Percentiles rank a stretch among this genome's conserved stretches.
These are phyloP conservation scores for Candida boleticola DNA, from an alignment of 805 yeast species.

Conservation along the genomic window DNA sequence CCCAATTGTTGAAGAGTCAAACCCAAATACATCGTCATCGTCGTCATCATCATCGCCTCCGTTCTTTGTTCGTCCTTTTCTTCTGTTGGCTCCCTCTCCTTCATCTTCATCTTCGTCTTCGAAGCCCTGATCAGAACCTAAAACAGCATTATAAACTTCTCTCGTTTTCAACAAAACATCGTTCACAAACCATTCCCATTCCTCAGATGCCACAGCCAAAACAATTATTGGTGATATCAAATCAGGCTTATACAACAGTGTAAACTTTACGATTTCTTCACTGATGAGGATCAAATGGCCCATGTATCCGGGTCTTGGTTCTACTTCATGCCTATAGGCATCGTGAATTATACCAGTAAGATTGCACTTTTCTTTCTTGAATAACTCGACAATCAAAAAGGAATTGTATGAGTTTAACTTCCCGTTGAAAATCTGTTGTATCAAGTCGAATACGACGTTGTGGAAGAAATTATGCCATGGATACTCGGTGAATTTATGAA, in stretches of 20 bases:
- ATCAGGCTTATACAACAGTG: conserved; percentile 58
- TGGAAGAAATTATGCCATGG: conserved; percentile 98
- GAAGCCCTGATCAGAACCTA: conserved; percentile 43
- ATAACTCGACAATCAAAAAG: conserved; percentile 35
- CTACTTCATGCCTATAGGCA: conserved; percentile 24
- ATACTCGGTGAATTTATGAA: conserved; percentile 72
- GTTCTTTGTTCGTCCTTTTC: conserved; percentile 3
- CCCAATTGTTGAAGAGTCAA: conserved; percentile 37
- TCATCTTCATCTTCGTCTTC: conserved; percentile 36
- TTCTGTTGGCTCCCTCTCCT: conserved; percentile 17
- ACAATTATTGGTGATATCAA: conserved; percentile 53
- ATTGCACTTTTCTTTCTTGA: conserved; percentile 17
- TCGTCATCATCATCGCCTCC: background rate
- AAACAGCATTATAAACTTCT: conserved; percentile 54
- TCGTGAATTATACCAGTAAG: conserved; percentile 27
- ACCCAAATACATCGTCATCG: conserved; percentile 14
- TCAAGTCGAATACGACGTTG: conserved; percentile 93
- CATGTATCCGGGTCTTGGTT: conserved; percentile 85
- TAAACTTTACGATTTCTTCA: conserved; percentile 92
- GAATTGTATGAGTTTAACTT: conserved; percentile 84
- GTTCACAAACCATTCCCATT: conserved; percentile 52
- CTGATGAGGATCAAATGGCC: conserved; percentile 94
- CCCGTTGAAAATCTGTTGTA: conserved; percentile 94
- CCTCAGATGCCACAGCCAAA: conserved; percentile 44
- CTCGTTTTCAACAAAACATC: conserved; percentile 50